phyloP scores from a whole-genome alignment of 257 asterid genomes.

The Solanum etuberosum region DNA sequence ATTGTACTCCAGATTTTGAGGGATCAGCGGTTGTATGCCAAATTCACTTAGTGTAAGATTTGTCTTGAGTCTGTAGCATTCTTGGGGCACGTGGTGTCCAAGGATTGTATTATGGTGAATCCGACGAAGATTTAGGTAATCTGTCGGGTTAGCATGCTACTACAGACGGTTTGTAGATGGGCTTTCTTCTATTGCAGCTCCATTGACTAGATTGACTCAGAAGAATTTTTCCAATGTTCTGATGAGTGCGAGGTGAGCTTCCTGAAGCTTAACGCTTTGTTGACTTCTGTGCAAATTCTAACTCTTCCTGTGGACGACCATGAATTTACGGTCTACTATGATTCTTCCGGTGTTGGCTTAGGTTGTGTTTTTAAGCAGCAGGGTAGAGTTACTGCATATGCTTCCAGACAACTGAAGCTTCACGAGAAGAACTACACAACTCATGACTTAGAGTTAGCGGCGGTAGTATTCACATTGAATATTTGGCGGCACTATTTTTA shows the following conservation, averaged over 20 bases:
- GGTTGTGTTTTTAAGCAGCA: not conserved
- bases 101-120: not conserved
- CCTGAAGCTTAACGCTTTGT: not conserved
- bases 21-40: not conserved
- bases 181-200: not conserved
- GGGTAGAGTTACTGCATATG: not conserved
- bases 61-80: not conserved
- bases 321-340: no score
- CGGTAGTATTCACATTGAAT: no score
- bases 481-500: no score
- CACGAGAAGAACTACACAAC: not conserved
- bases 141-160: not conserved
- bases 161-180: not conserved
- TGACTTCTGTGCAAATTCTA: not conserved
- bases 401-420: not conserved
- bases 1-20: not conserved
- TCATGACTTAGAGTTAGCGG: not conserved
- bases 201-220: not conserved
- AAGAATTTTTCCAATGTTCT: not conserved
- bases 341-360: not conserved
- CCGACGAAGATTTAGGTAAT: no score
- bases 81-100: not conserved
- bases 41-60: not conserved
- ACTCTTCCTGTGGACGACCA: not conserved
- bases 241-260: not conserved